Evolutionary conservation across 139 green algal genomes (phyloP).

Genomic region (Chlamydomonas sphaeroides): DNA sequence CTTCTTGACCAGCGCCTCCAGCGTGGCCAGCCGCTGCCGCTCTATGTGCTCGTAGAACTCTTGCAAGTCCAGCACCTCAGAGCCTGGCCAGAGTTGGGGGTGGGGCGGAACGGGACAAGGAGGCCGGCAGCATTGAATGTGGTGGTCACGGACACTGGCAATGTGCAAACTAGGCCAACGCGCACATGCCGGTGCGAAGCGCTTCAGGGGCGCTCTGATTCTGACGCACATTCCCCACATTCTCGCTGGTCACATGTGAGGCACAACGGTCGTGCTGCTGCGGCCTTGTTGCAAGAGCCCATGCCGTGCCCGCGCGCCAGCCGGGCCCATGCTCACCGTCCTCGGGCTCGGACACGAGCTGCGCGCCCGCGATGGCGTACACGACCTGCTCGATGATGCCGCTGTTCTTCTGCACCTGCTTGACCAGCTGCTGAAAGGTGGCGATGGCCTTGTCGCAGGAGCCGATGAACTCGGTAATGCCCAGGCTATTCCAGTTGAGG

Average conservation of each 20-base stretch:
- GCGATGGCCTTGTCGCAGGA: slow-evolving; percentile 80
- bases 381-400: slow-evolving; percentile 84
- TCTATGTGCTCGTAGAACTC: slow-evolving; percentile 87
- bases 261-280: too few relatives aligned
- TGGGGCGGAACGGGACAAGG: background rate
- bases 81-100: background rate
- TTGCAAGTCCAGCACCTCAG: slow-evolving; percentile 72
- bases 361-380: slow-evolving; percentile 64
- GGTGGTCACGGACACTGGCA: too few relatives aligned
- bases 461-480: slow-evolving; percentile 87
- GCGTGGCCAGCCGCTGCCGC: slow-evolving; percentile 66
- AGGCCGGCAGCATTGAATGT: background rate
- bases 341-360: slow-evolving; percentile 50
- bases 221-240: too few relatives aligned
- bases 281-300: too few relatives aligned
- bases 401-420: slow-evolving; percentile 87
- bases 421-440: slow-evolving; percentile 76
- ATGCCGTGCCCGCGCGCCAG: too few relatives aligned
- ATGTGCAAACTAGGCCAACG: too few relatives aligned
- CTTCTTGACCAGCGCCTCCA: slow-evolving; percentile 83
- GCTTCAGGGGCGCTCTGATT: too few relatives aligned
- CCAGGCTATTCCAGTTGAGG: slow-evolving; percentile 93
- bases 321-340: slow-evolving; percentile 13
- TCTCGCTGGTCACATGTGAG: too few relatives aligned
- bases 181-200: too few relatives aligned